phyloP scores from a whole-genome alignment of 495 filamentous ascomycete species.

The Talaromyces thailandensis region DNA sequence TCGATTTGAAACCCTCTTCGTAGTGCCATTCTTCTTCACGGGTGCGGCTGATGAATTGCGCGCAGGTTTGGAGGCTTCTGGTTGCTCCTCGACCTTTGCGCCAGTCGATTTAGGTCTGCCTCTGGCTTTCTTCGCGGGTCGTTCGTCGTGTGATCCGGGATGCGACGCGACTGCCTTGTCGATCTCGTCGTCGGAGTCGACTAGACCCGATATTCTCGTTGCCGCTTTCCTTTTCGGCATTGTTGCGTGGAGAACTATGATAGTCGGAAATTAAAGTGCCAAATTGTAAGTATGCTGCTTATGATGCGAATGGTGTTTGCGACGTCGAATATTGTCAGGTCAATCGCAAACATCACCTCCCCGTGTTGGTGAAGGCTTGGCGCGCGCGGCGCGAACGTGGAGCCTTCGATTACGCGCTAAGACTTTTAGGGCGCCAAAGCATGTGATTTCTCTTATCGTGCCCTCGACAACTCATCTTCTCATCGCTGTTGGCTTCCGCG shows the following conservation, averaged over 20 bases:
- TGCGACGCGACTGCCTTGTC: constrained; percentile 22
- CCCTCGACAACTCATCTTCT: not conserved
- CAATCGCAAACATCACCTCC: not conserved
- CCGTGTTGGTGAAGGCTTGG: not conserved
- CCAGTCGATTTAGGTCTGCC: constrained; percentile 26
- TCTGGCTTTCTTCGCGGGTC: constrained; percentile 30
- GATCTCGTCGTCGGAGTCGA: constrained; percentile 63
- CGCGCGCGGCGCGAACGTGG: not conserved
- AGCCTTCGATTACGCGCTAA: not conserved
- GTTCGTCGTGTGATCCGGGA: constrained; percentile 23
- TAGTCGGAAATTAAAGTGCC: not conserved
- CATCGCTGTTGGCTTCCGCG: not conserved
- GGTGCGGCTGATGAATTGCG: not conserved
- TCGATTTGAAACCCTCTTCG: constrained; percentile 21
- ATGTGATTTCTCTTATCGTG: constrained; percentile 1
- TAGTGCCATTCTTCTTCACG: constrained; percentile 23
- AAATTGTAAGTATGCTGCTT: not conserved
- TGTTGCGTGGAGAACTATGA: constrained; percentile 4
- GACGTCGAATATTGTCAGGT: not conserved
- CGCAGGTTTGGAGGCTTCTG: not conserved
- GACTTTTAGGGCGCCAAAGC: not conserved
- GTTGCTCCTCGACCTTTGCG: constrained; percentile 2
- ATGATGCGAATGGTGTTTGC: not conserved
- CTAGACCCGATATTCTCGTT: constrained; percentile 49
- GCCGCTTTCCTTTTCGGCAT: constrained; percentile 49